Percentiles rank a stretch among this genome's conserved stretches.
These are phyloP conservation scores for Kitagawia praeruptora DNA, from an alignment of 129 eudicot species.

Conservation along the genomic window DNA sequence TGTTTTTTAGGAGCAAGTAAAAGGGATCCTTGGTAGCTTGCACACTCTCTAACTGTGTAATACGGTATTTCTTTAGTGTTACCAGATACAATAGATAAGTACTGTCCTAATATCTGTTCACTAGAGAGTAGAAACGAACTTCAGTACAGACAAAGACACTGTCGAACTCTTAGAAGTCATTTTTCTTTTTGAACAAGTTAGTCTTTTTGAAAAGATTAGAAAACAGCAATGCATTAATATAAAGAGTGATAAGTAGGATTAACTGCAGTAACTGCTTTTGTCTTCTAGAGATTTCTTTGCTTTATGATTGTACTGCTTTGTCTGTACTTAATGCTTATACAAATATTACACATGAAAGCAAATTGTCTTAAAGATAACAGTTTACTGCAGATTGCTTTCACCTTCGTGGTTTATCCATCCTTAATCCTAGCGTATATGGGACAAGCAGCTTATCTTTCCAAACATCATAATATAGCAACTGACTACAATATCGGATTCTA, in stretches of 20 bases:
- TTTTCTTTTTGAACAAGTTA: background rate
- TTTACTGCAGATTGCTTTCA: constrained; percentile 72
- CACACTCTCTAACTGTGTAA: background rate
- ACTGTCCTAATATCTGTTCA: background rate
- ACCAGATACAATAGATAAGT: background rate
- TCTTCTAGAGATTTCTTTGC: constrained; percentile 3
- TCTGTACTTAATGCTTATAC: background rate
- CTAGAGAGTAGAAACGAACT: background rate
- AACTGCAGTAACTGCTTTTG: background rate
- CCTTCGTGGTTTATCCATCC: constrained; percentile 82
- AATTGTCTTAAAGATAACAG: constrained; percentile 3
- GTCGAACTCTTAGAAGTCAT: background rate
- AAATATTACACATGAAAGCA: background rate
- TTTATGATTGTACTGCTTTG: background rate
- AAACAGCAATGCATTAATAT: background rate
- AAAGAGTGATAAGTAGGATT: background rate
- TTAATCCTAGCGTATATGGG: constrained; percentile 95
- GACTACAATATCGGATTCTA: constrained; percentile 82
- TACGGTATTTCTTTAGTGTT: background rate
- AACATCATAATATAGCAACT: constrained; percentile 55
- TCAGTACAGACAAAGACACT: background rate
- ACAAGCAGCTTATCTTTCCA: constrained; percentile 96
- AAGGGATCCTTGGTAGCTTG: background rate
- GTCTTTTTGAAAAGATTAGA: background rate
- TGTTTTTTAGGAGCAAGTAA: background rate